Conservation (phyloP, 1,139 yeast species). For the Taphrina deformans region DNA sequence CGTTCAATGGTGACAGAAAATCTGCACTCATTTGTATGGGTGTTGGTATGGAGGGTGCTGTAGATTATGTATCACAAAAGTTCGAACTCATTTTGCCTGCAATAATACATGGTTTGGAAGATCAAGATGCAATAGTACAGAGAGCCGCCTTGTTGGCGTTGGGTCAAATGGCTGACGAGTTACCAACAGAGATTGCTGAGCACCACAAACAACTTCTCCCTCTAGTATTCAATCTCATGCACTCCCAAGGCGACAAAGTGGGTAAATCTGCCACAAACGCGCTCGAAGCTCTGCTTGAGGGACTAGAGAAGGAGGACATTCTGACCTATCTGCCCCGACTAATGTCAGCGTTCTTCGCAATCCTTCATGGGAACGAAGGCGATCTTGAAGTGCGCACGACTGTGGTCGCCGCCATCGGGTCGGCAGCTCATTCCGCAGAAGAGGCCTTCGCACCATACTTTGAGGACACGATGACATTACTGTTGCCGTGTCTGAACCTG, state of each 20-base stretch:
- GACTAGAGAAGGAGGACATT: slow-evolving; percentile 78
- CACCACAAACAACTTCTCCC: slow-evolving; percentile 82
- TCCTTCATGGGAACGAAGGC: slow-evolving; percentile 55
- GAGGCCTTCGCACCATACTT: slow-evolving; percentile 83
- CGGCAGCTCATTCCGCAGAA: slow-evolving; percentile 95
- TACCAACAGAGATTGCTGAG: slow-evolving; percentile 77
- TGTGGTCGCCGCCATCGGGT: slow-evolving; percentile 93
- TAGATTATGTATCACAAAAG: slow-evolving; percentile 81
- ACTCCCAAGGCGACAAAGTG: slow-evolving; percentile 79
- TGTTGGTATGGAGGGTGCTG: slow-evolving; percentile 87
- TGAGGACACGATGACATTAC: slow-evolving; percentile 70
- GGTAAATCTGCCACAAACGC: slow-evolving; percentile 91
- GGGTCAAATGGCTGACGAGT: slow-evolving; percentile 73
- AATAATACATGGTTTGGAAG: slow-evolving; percentile 74
- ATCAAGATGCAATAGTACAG: slow-evolving; percentile 72
- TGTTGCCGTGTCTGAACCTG: slow-evolving; percentile 68
- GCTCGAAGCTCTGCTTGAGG: slow-evolving; percentile 86
- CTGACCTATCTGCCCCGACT: slow-evolving; percentile 81
- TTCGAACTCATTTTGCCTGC: slow-evolving; percentile 71
- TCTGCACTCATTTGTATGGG: slow-evolving; percentile 83
- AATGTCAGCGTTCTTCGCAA: slow-evolving; percentile 81
- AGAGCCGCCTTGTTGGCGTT: slow-evolving; percentile 84
- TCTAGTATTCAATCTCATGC: slow-evolving; percentile 80
- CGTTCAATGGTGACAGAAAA: slow-evolving; percentile 76
- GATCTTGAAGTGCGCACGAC: slow-evolving; percentile 47